Conservation (phyloP, 139 green algal genomes). For the Deuterostichococcus epilithicus region DNA sequence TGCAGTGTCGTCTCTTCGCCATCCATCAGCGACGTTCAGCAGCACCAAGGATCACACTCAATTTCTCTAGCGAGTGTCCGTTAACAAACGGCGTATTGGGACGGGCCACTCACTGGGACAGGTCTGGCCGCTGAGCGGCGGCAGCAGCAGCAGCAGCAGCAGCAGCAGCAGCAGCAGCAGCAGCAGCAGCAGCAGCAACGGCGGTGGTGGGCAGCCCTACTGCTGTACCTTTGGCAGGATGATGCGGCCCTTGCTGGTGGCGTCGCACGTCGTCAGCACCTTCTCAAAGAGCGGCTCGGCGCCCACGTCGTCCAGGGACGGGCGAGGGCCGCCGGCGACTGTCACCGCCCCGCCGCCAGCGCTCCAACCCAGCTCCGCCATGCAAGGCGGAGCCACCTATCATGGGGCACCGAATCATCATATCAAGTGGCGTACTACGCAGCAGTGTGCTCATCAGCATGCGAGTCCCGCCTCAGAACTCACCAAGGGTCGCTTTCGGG, state of each 20-base stretch:
- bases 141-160: no score
- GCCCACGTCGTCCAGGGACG: slow-evolving; percentile 7
- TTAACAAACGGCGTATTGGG: not conserved
- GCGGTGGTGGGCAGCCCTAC: not conserved
- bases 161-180: no score
- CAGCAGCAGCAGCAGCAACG: not conserved
- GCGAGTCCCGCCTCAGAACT: no score
- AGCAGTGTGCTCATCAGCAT: no score
- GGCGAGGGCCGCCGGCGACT: no score
- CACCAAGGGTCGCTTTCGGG: no score
- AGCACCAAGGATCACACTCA: not conserved
- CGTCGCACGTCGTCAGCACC: slow-evolving; percentile 42
- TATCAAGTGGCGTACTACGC: no score
- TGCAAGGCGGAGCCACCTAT: no score
- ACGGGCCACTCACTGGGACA: not conserved
- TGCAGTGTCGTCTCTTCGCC: slow-evolving; percentile 23
- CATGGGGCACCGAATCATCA: no score
- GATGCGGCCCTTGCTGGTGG: slow-evolving; percentile 31
- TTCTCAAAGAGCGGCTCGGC: slow-evolving; percentile 52
- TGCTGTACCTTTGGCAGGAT: slow-evolving; percentile 59
- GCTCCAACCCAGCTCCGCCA: not conserved
- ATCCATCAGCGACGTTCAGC: not conserved
- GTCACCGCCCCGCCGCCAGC: not conserved
- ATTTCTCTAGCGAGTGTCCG: not conserved
- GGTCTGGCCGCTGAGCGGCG: no score